Evolutionary conservation across 2,329 filamentous ascomycete genomes (phyloP), one percentile per base, ranked within the genome.

Genomic region (Penicillium sp.): DNA sequence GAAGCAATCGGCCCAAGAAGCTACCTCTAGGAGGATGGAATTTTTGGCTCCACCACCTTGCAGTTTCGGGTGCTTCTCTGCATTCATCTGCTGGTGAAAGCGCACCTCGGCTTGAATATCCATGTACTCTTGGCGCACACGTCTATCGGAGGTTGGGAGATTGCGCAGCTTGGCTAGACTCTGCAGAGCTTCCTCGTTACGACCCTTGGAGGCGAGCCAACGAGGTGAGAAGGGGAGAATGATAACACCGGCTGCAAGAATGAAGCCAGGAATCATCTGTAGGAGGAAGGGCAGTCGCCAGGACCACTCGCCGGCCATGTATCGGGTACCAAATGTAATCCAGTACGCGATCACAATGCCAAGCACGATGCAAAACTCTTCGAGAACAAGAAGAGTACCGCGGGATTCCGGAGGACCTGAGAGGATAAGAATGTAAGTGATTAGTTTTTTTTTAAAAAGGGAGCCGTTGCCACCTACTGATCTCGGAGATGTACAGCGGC

Each of bases 151-250:
- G 0, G 65, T 54, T 0, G 80, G 77, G 2, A 83, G 67, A 28
- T 74, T 71, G 10, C 81, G 77, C 7, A 84, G 68, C 53, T 74
- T 77, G 5, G 69, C 67, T 0, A 84, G 67, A n/a, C 70, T 74
- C 7, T 70, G 51, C 5, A 82, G 67, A 0, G 77, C 75, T 49
- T 82, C 80, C 4, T 78, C 69, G 28, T 81, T 69, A 2, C 76
- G 73, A 9, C 72, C 74, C 44, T 76, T 73, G 5, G 72, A 74
- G 7, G 73, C 74, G 0, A 83, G 73, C 74, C 80, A 83, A 27
- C 81, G 72, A 0, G 81, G 81, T 0, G 80, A 82, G 58, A 78
- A 82, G 0, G 81, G 81, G 36, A 82, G 70, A 53, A 79, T 72
- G 11, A 68, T 53, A 3, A 75, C 71, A 30, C 71, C 70, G 1